Evolutionary conservation across 2,329 filamentous ascomycete species (phyloP), one percentile per base, ranked within the genome.

Genomic region (Fusarium sp.): DNA sequence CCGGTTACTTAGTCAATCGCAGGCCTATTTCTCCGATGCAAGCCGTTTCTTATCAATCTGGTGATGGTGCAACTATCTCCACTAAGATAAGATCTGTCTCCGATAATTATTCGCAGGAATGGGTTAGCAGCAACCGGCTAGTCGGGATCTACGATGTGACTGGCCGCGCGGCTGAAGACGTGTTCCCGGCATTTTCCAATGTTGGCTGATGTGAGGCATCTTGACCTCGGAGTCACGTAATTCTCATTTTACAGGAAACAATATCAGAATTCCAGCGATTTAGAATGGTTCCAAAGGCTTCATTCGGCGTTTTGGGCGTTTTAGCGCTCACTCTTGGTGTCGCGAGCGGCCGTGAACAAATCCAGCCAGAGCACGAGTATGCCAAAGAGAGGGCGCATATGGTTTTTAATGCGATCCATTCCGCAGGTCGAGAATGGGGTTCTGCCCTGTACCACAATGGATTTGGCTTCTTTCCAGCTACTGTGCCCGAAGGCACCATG

Each of bases 381-480:
- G 84, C 86, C 18, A 80, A 79, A 22, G 75, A 80, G 42, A 91
- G 93, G 79, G 89, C 89, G 13, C 87, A 89, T 73, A 87, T 89
- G 69, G 89, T 94, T 63, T 94, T 94, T 86, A 94, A 94, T 78
- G 87, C 91, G 22, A 84, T 94, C 24, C 90, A 94, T 73, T 90
- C 90, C 15, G 91, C 92, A 2, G 90, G 93, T 84, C 87, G 93
- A 41, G 92, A 94, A 84, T 95, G 91, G 89, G 92, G 91, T 3
- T 93, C 91, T 0, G 91, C 91, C 0, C 79, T 93, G 6, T 87
- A 93, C 66, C 93, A 95, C 81, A 95, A 95, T 79, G 93, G 93
- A 62, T 91, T 95, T 86, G 90, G 90, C 3, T 87, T 93, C 74
- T 93, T 94, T 75, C 85, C 92, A 0, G 92, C 88, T 2, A 87